A percentile compares a stretch with the other conserved stretches of the same genome.
Conservation (phyloP, 345 rosid genomes). For the Camelina sativa region DNA sequence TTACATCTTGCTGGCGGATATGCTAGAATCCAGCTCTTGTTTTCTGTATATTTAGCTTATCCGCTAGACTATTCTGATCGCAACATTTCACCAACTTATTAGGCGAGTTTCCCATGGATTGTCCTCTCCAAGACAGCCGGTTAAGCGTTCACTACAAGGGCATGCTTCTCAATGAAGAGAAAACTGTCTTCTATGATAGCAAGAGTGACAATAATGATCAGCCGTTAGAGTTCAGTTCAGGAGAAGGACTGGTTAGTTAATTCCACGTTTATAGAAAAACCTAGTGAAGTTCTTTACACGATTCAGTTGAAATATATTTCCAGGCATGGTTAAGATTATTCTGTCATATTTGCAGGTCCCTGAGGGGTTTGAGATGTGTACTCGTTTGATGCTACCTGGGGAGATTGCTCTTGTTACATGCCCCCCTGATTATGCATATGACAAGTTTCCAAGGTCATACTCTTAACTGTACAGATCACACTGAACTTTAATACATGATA, state of each 20-base stretch:
- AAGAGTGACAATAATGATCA: conserved; percentile 72
- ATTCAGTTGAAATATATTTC: conserved; percentile 8
- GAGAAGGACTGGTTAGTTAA: conserved; percentile 88
- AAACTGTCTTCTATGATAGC: conserved; percentile 76
- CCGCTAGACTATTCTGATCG: conserved; percentile 33
- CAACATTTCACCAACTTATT: conserved; percentile 24
- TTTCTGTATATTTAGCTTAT: conserved; percentile 17
- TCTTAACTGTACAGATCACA: conserved; percentile 32
- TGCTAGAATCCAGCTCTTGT: conserved; percentile 14
- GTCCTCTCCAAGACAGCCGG: conserved; percentile 90
- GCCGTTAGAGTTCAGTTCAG: conserved; percentile 92
- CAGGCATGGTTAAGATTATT: not conserved
- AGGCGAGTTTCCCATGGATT: conserved; percentile 99
- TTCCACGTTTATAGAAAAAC: not conserved
- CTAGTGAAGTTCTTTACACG: not conserved
- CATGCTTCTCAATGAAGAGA: conserved; percentile 81
- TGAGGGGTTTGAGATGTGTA: conserved; percentile 97
- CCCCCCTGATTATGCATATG: conserved; percentile 98
- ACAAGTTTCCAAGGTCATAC: conserved; percentile 86
- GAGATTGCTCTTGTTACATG: conserved; percentile 91
- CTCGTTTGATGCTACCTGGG: conserved; percentile 94
- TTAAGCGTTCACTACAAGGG: conserved; percentile 88
- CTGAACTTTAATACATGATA: conserved; percentile 14
- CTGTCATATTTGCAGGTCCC: conserved; percentile 63
- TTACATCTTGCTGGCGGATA: conserved; percentile 14